These are phyloP conservation scores for Xylariaceae sp. DNA, from an alignment of 2,329 filamentous ascomycete species.

Conservation along the genomic window DNA sequence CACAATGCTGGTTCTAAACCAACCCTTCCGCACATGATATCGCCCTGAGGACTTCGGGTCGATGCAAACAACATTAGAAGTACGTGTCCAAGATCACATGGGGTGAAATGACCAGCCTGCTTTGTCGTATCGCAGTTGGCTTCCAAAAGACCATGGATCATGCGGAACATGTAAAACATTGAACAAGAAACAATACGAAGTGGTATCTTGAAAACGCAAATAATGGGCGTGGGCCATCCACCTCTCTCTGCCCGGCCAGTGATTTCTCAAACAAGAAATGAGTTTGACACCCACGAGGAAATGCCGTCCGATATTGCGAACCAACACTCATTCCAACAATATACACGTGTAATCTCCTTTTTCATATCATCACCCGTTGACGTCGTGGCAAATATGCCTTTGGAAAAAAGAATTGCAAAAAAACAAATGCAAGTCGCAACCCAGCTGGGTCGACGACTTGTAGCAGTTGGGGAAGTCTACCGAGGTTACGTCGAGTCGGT, in stretches of 20 bases:
- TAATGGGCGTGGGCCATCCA: constrained; percentile 18
- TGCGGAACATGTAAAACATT: constrained; percentile 2
- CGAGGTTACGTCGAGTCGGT: too few relatives aligned
- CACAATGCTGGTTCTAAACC: neutral
- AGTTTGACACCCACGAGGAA: constrained; percentile 9
- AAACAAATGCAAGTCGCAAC: neutral
- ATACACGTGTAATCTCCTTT: constrained; percentile 23
- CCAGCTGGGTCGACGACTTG: too few relatives aligned
- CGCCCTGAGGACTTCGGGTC: too few relatives aligned
- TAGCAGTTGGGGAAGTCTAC: too few relatives aligned
- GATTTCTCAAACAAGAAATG: constrained; percentile 7
- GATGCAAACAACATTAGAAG: too few relatives aligned
- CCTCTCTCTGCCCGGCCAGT: constrained; percentile 11
- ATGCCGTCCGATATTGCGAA: constrained; percentile 6
- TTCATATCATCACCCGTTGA: constrained; percentile 28
- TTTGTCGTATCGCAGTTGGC: constrained; percentile 1
- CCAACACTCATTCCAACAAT: constrained; percentile 18
- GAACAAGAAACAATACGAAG: constrained; percentile 14
- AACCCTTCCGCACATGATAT: neutral
- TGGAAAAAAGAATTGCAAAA: constrained; percentile 14
- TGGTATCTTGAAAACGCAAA: constrained; percentile 27
- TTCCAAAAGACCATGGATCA: constrained; percentile 1
- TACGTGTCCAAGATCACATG: constrained; percentile 7
- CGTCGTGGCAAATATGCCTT: constrained; percentile 22
- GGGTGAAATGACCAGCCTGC: neutral